phyloP scores from a whole-genome alignment of 2,329 filamentous ascomycete species.

The Claviceps monticola region DNA sequence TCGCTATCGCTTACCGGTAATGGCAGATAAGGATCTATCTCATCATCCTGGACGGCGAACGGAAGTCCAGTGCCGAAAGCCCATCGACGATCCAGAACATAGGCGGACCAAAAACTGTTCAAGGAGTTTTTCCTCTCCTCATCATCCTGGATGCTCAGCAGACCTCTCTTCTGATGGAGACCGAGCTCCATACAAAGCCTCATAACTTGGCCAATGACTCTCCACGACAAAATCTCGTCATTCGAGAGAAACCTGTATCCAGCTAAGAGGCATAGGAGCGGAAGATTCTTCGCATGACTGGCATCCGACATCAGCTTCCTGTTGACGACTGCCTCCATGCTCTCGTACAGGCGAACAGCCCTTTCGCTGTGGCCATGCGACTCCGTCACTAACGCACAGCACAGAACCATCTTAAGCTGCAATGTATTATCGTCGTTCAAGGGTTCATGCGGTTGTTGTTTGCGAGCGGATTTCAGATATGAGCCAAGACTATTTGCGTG shows the following conservation, averaged over 20 bases:
- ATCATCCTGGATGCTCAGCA: slow-evolving; percentile 55
- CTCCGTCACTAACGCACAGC: slow-evolving; percentile 63
- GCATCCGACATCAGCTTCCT: slow-evolving; percentile 44
- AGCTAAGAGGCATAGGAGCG: slow-evolving; percentile 37
- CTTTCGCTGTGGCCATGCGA: slow-evolving; percentile 65
- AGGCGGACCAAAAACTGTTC: slow-evolving; percentile 74
- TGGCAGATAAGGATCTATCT: slow-evolving; percentile 68
- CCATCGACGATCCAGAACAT: slow-evolving; percentile 76
- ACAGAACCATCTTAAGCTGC: slow-evolving; percentile 71
- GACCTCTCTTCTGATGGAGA: slow-evolving; percentile 64
- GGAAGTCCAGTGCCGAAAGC: slow-evolving; percentile 81
- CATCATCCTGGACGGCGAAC: slow-evolving; percentile 71
- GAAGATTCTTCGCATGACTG: slow-evolving; percentile 32
- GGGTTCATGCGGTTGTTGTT: slow-evolving; percentile 19
- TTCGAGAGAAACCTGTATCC: slow-evolving; percentile 74
- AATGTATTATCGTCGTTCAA: slow-evolving; percentile 44
- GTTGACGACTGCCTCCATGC: slow-evolving; percentile 59
- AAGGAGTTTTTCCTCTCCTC: slow-evolving; percentile 54
- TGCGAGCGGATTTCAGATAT: slow-evolving; percentile 48
- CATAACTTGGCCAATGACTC: slow-evolving; percentile 70
- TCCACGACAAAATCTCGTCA: slow-evolving; percentile 76
- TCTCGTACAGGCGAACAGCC: slow-evolving; percentile 60
- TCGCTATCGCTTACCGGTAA: slow-evolving; percentile 50
- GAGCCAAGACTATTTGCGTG: slow-evolving; percentile 57
- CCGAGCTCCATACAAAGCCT: slow-evolving; percentile 70